Evolutionary conservation across 768 basidiomycete genomes (phyloP).

Genomic region (Boletales sp.): DNA sequence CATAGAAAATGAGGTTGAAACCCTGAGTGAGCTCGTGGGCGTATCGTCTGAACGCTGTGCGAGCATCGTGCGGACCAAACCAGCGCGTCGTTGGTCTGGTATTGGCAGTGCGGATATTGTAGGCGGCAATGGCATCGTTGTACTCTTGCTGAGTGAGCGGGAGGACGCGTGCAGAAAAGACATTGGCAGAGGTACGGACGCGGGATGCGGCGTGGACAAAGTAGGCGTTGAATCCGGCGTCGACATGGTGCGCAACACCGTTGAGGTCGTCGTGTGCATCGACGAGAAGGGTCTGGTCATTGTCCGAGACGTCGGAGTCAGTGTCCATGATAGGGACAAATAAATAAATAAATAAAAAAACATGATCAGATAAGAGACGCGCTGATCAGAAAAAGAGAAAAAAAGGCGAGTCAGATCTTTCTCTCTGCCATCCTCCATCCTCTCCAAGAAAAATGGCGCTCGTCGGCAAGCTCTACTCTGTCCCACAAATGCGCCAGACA

Average conservation of each 20-base stretch:
- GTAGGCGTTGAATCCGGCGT: constrained; percentile 83
- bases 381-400: constrained; percentile 21
- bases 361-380: constrained; percentile 30
- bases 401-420: not conserved
- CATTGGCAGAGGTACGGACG: constrained; percentile 69
- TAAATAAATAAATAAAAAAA: constrained; percentile 8
- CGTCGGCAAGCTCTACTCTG: constrained; percentile 62
- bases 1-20: constrained; percentile 87
- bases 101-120: constrained; percentile 13
- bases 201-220: constrained; percentile 63
- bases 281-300: constrained; percentile 19
- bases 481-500: constrained; percentile 38
- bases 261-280: constrained; percentile 9
- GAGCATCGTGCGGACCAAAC: constrained; percentile 11
- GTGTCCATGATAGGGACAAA: constrained; percentile 26
- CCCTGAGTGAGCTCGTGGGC: constrained; percentile 72
- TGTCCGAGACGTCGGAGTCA: constrained; percentile 27
- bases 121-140: constrained; percentile 28
- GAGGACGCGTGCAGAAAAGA: constrained; percentile 72
- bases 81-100: constrained; percentile 16
- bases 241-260: constrained; percentile 10
- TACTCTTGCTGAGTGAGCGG: constrained; percentile 71
- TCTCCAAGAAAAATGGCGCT: constrained; percentile 46
- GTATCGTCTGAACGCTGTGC: constrained; percentile 54
- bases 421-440: constrained; percentile 18